Conservation (phyloP, 2,329 filamentous ascomycete genomes). For the Penicillium nordicum region DNA sequence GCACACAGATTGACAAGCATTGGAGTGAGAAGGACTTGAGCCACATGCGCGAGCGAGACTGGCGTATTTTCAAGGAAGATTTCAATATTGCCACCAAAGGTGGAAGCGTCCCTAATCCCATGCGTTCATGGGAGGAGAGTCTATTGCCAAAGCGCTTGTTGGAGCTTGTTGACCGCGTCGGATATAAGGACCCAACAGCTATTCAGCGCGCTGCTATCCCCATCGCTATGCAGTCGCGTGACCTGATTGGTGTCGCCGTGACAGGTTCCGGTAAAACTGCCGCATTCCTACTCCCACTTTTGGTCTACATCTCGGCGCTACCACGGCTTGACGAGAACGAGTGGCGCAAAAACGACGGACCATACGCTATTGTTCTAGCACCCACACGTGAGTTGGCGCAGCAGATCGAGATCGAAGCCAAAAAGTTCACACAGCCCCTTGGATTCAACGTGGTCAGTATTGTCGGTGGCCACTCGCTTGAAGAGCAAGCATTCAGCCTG, state of each 20-base stretch:
- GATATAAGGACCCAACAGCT: constrained; percentile 86
- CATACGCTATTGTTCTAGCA: constrained; percentile 94
- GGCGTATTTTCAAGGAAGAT: constrained; percentile 99
- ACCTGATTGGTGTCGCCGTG: constrained; percentile 96
- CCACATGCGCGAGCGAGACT: constrained; percentile 96
- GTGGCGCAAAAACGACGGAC: constrained; percentile 85
- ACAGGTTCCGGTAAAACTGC: constrained; percentile 99
- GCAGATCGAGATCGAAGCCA: constrained; percentile 92
- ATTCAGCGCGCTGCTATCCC: constrained; percentile 95
- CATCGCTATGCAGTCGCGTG: constrained; percentile 84
- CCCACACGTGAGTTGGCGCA: constrained; percentile 96
- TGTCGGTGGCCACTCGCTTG: constrained; percentile 92
- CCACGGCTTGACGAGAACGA: constrained; percentile 79
- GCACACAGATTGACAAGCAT: constrained; percentile 80
- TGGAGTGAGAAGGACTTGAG: constrained; percentile 92
- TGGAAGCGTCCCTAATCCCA: constrained; percentile 86
- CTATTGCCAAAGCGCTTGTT: constrained; percentile 72
- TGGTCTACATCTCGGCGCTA: constrained; percentile 91
- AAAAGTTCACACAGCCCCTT: constrained; percentile 84
- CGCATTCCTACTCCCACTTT: constrained; percentile 83
- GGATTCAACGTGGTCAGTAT: constrained; percentile 95
- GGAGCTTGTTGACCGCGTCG: constrained; percentile 76
- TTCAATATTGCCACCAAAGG: constrained; percentile 96
- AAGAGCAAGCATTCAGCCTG: constrained; percentile 87
- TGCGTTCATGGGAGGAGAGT: constrained; percentile 91